Percentiles rank a stretch among this genome's conserved stretches.
These are phyloP conservation scores for Physaria fendleri DNA, from an alignment of 345 rosid genomes.

Conservation along the genomic window DNA sequence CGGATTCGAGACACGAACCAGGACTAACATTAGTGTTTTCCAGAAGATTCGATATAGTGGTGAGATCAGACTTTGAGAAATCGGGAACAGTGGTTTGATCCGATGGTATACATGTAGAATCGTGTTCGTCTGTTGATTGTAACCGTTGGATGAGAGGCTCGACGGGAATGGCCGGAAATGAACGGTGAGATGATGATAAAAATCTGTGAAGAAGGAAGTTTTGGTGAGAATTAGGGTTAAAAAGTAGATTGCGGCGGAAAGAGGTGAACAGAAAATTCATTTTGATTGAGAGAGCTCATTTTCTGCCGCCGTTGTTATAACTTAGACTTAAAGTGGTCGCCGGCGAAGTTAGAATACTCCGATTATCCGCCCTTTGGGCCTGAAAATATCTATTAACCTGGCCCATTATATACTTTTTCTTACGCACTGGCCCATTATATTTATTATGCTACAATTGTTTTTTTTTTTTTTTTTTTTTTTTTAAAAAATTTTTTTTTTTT, in stretches of 20 bases:
- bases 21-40: constrained; percentile 34
- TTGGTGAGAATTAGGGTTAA: constrained; percentile 20
- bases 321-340: constrained; percentile 4
- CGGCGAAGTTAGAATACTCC: not conserved
- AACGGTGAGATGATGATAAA: no score
- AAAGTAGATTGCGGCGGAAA: constrained; percentile 14
- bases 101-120: constrained; percentile 15
- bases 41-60: constrained; percentile 45
- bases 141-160: constrained; percentile 39
- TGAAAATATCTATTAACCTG: no score
- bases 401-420: no score
- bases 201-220: constrained; percentile 11
- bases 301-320: constrained; percentile 7
- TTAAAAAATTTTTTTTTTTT: no score
- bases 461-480: no score
- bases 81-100: constrained; percentile 9
- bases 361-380: constrained; percentile 7
- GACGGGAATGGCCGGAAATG: no score
- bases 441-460: no score
- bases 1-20: constrained; percentile 43
- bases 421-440: no score
- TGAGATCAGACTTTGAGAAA: constrained; percentile 38
- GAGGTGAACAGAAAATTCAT: constrained; percentile 24
- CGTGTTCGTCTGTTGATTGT: constrained; percentile 17
- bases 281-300: no score